Base-by-base conservation (phyloP, 139 green algal species). In the Micractinium sp. region DNA sequence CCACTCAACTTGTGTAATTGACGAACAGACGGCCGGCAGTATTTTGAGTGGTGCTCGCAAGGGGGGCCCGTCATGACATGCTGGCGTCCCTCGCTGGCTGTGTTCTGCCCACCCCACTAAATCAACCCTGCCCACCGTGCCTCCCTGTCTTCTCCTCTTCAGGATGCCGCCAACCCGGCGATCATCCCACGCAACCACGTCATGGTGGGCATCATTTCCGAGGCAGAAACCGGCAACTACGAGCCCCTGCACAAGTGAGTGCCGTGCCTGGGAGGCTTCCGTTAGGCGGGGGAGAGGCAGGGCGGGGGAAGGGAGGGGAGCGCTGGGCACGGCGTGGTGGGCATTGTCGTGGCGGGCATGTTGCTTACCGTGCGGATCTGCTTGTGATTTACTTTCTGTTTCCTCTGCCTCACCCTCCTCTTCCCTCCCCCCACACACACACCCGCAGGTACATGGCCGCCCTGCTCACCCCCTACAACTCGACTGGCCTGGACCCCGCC, bases 141-240 rank as follows among this genome's bases (percentile, higher is more conserved):
- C 22, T 56, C 76, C 76, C 76, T 3, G 36, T 14, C 23, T n/a
- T 12, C 29, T 71, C 18, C 29, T 27, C 7, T 87, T 27, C 95
- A 98, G 92, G 86, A 94, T 23, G 38, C 35, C 1, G 92, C 85
- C 56, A 97, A 96, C 91, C 96, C 96, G 9, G 95, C 94, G 74
- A 96, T 97, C 90, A 90, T 98, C 25, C 94, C 96, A 0, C 91
- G 96, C 1, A 97, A 98, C 91, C 96, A 98, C 92, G 90, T 98
- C 67, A 89, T 98, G 89, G 91, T 95, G 83, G 91, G 90, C n/a
- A 93, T 93, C n/a, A 98, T 97, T 63, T 91, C 92, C 16, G 91
- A 90, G 0, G 96, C 94, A 2, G 95, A 97, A 88, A 20, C 63
- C 16, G 95, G 94, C 1, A 90, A 97, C 53, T 95, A 91, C 87